These are phyloP conservation scores for Abelmoschus esculentus DNA, from an alignment of 345 rosid genomes.

Conservation along the genomic window DNA sequence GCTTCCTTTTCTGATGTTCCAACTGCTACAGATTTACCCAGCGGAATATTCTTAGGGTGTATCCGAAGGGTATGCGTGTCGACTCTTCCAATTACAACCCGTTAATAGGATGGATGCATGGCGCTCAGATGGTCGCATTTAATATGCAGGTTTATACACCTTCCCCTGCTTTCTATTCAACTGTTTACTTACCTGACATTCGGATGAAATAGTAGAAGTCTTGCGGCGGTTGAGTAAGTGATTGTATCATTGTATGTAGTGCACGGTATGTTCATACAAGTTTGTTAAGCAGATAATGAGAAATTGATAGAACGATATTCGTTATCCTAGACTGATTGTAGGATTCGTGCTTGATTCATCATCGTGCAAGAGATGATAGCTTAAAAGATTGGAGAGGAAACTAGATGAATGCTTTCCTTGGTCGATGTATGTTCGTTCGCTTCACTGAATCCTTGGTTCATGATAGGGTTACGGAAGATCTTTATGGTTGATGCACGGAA, in stretches of 20 bases:
- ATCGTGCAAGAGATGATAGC: not conserved
- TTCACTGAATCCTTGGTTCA: not conserved
- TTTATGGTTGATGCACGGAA: conserved; percentile 93
- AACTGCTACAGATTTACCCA: conserved; percentile 65
- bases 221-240: no score
- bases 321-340: not conserved
- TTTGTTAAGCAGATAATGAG: not conserved
- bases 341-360: not conserved
- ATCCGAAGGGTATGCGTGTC: conserved; percentile 78
- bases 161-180: not conserved
- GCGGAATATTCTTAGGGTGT: conserved; percentile 69
- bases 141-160: conserved; percentile 69
- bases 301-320: not conserved
- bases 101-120: conserved; percentile 83
- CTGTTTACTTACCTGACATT: no score
- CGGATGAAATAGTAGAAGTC: not conserved
- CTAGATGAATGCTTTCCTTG: not conserved
- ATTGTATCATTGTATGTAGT: not conserved
- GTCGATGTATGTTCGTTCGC: not conserved
- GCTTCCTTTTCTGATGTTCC: conserved; percentile 12
- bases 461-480: conserved; percentile 72
- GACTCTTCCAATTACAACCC: conserved; percentile 92
- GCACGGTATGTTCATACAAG: not conserved
- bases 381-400: not conserved
- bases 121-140: conserved; percentile 99